Base-by-base conservation (phyloP, 768 basidiomycete species). In the Russula ochroleuca region DNA sequence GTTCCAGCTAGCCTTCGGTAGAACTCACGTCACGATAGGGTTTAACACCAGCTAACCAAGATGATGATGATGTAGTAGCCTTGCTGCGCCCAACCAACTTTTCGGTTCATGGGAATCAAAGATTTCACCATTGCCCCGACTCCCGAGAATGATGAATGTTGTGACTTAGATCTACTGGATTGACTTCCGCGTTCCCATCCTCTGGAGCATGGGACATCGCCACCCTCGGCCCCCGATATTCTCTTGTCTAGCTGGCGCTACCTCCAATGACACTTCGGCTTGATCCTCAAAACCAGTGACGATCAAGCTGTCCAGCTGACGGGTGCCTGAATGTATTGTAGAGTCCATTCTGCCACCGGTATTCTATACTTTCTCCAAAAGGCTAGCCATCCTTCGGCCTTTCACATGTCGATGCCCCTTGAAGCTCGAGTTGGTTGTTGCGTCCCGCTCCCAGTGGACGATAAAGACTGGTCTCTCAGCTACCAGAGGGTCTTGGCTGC, bases 1-100 rank as follows among this genome's bases (percentile, higher is more conserved):
- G 59, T 40, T 61, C 35, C 5, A 43, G 59, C 41, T 19, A n/a
- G 25, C 37, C 10, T 11, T 3, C 17, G 7, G 33, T 49, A 13
- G 33, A 35, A n/a, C 35, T n/a, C 25, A 21, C 17, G 28, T 57
- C 19, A 31, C 13, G 31, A 33, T 45, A 28, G 38, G 19, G 19
- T 28, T 57, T 33, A 33, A 14, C 31, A 15, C 41, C 19, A 28
- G 19, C 19, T 8, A 37, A 38, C 33, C 13, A 54, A 35, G 52
- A 28, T 15, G 9, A 28, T 21, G 9, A 40, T 19, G 21, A 14
- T 35, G 2, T 17, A n/a, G 28, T n/a, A 21, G 19, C 28, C 5
- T 33, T n/a, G 13, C 31, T 56, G 10, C 55, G 28, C 19, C 55
- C 7, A 45, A 33, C 56, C 56, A 35, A 57, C 56, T 57, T 57